Evolutionary conservation across 768 basidiomycete species (phyloP).

Genomic region (Pleurotus platypus): DNA sequence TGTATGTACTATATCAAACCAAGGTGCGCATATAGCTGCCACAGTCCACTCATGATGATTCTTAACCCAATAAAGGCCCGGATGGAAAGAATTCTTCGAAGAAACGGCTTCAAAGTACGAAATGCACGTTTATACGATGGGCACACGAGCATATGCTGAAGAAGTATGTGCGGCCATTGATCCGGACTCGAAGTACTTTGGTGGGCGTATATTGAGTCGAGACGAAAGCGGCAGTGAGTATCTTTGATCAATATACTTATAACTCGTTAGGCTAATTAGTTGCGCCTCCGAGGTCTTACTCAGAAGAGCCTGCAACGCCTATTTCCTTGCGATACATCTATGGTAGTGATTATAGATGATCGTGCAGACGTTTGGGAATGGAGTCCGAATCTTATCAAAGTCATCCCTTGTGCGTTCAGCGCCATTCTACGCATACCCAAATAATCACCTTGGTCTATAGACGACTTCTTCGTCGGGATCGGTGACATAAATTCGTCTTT

Average conservation of each 20-base stretch:
- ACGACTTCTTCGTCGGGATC: conserved; percentile 97
- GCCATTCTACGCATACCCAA: background rate
- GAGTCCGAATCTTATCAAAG: conserved; percentile 95
- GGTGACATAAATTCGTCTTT: conserved; percentile 98
- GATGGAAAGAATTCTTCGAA: conserved; percentile 76
- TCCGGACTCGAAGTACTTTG: conserved; percentile 81
- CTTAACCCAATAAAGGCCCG: conserved; percentile 49
- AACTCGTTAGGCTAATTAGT: conserved; percentile 10
- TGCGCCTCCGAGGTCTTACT: conserved; percentile 60
- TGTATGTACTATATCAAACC: conserved; percentile 99
- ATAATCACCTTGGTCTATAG: conserved; percentile 35
- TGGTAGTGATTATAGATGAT: conserved; percentile 99
- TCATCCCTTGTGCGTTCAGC: conserved; percentile 81
- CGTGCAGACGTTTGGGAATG: conserved; percentile 98
- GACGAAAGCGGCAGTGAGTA: conserved; percentile 95
- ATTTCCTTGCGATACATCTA: conserved; percentile 95
- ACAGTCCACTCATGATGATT: conserved; percentile 10
- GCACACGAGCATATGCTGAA: conserved; percentile 94
- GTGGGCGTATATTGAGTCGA: conserved; percentile 83
- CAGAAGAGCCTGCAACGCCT: conserved; percentile 89
- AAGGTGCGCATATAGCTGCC: conserved; percentile 50
- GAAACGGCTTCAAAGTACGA: conserved; percentile 79
- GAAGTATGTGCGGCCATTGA: conserved; percentile 94
- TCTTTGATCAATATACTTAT: conserved; percentile 1
- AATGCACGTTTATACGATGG: conserved; percentile 99